phyloP scores from a whole-genome alignment of 768 basidiomycete genomes.

The Panaeolus papilionaceus region DNA sequence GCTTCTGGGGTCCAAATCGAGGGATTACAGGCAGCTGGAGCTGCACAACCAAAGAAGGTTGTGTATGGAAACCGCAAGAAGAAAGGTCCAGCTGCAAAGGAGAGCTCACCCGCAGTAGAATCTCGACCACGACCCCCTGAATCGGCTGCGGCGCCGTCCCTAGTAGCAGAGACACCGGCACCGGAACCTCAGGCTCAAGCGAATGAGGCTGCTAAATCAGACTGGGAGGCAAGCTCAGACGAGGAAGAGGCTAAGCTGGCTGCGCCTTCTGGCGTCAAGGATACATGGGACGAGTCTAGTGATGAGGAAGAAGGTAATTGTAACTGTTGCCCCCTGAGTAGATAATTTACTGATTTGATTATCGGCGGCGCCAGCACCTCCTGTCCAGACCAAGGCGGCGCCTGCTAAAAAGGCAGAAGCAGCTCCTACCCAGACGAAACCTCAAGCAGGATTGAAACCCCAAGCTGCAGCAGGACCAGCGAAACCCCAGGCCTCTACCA shows the following conservation, averaged over 20 bases:
- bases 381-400: slow-evolving; percentile 32
- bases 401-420: slow-evolving; percentile 27
- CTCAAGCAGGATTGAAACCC: slow-evolving; percentile 34
- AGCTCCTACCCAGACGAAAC: slow-evolving; percentile 35
- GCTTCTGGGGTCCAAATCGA: slow-evolving; percentile 91
- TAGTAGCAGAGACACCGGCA: slow-evolving; percentile 39
- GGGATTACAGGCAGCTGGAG: slow-evolving; percentile 65
- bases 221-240: slow-evolving; percentile 78
- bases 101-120: slow-evolving; percentile 57
- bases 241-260: slow-evolving; percentile 45
- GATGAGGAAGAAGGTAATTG: slow-evolving; percentile 44
- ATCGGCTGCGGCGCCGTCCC: slow-evolving; percentile 31
- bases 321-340: too few species aligned
- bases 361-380: slow-evolving; percentile 25
- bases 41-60: slow-evolving; percentile 67
- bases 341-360: neutral
- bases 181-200: slow-evolving; percentile 24
- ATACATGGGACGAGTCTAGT: slow-evolving; percentile 58
- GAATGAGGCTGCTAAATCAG: slow-evolving; percentile 40
- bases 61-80: slow-evolving; percentile 88
- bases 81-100: slow-evolving; percentile 60
- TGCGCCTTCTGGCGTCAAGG: slow-evolving; percentile 40
- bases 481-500: slow-evolving; percentile 32
- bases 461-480: slow-evolving; percentile 22
- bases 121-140: slow-evolving; percentile 62